Conservation (phyloP, 2,329 filamentous ascomycete genomes). For the Proliferodiscus dingleyae region DNA sequence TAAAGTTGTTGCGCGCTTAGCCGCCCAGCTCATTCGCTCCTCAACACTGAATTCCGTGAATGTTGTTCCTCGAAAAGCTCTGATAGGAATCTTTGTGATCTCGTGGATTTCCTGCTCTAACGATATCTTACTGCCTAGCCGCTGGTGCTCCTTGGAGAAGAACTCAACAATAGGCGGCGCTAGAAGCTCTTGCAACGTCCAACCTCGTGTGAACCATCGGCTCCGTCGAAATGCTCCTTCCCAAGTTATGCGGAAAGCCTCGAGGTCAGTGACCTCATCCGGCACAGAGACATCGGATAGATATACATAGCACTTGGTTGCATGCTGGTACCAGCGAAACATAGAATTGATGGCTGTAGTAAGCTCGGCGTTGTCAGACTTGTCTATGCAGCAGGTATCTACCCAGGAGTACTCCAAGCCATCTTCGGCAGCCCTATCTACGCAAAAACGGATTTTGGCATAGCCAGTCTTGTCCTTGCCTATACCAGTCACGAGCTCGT, state of each 20-base stretch:
- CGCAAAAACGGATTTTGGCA: constrained; percentile 3
- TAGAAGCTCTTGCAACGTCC: constrained; percentile 22
- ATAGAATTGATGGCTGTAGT: constrained; percentile 22
- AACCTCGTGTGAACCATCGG: constrained; percentile 22
- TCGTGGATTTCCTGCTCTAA: constrained; percentile 9
- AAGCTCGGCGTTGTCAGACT: constrained; percentile 1
- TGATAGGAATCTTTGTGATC: constrained; percentile 11
- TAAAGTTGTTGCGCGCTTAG: constrained; percentile 32
- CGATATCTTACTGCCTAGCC: constrained; percentile 12
- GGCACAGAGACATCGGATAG: constrained; percentile 3
- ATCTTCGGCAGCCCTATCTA: constrained; percentile 2
- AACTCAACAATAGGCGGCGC: constrained; percentile 16
- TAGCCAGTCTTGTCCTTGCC: constrained; percentile 3
- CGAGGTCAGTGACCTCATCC: constrained; percentile 1
- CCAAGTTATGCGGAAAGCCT: constrained; percentile 11
- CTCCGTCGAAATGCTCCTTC: constrained; percentile 10
- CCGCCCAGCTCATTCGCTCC: constrained; percentile 32
- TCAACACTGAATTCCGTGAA: constrained; percentile 26
- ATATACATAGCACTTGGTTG: constrained; percentile 21
- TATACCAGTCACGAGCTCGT: neutral
- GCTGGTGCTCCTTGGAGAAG: constrained; percentile 9
- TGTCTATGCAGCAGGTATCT: constrained; percentile 2
- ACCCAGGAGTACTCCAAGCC: neutral
- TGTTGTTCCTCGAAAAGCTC: constrained; percentile 10
- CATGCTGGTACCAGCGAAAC: constrained; percentile 21